Base-by-base conservation (phyloP, 1,139 yeast genomes). In the Dujonia santamariae region DNA sequence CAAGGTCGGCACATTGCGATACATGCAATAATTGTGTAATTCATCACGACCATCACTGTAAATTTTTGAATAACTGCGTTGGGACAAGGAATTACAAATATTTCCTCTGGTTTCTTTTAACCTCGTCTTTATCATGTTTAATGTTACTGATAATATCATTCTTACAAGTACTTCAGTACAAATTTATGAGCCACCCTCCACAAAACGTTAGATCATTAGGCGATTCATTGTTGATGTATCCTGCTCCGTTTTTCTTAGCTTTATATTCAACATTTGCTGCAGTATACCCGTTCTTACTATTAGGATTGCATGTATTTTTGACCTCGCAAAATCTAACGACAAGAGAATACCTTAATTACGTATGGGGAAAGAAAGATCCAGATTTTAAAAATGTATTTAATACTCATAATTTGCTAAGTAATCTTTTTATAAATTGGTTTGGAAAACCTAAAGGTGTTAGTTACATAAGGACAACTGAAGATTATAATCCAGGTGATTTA, bases 251-350 rank as follows among this genome's bases (percentile, higher is more conserved):
- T 20, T 54, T 80, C 25, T 56, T 82, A 19, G 62, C 66, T 7
- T 55, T 82, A 3, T 72, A 69, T 39, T 64, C 72, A 0, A 50
- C 64, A 2, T 21, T 79, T 2, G 61, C 65, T 1, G 27, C 73
- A 7, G 39, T 68, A 5, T 84, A 83, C 47, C 90, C 94, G 2
- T 35, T 66, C 1, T 44, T 78, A 25, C 54, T 85, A 13, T 49
- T 81, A 12, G 34, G 56, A 0, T 72, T 72, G 43, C 95, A 85
- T 48, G 26, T 75, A 1, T 70, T 62, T 35, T 55, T 84, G 32
- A 72, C 79, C 0, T 50, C 73, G 0, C 67, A 74, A n/a, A 81
- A 80, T 38, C 67, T 82, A 44, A 80, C 90, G 13, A 84, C 95
- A 4, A 63, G 88, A 43, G 92, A 83, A 44, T 82, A 72, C 45